phyloP scores from a whole-genome alignment of 2,329 filamentous ascomycete species.

The Rhynchosporium graminicola region DNA sequence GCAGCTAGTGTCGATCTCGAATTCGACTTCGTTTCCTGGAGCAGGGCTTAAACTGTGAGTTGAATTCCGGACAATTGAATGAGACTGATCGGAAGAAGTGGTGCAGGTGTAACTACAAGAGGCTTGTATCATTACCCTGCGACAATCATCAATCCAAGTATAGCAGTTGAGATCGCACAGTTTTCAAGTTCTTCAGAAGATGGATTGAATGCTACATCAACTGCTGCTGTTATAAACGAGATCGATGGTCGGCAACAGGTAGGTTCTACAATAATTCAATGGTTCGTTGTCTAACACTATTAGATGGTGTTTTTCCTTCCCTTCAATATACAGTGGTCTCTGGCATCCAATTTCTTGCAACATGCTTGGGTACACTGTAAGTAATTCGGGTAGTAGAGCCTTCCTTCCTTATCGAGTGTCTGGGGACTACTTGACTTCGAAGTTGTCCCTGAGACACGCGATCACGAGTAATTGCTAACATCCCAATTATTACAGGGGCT shows the following conservation, averaged over 20 bases:
- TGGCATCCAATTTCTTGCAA: conserved; percentile 58
- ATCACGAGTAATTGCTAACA: too few relatives aligned
- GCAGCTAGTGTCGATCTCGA: conserved; percentile 55
- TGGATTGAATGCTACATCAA: conserved; percentile 43
- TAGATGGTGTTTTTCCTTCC: conserved; percentile 60
- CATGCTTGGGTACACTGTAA: conserved; percentile 61
- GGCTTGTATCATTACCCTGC: conserved; percentile 62
- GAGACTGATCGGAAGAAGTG: conserved; percentile 34
- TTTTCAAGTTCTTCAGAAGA: conserved; percentile 48
- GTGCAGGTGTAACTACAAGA: conserved; percentile 50
- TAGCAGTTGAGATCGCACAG: conserved; percentile 55
- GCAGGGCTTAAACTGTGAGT: conserved; percentile 49
- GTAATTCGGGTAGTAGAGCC: too few relatives aligned
- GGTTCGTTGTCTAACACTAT: neutral
- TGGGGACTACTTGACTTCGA: too few relatives aligned
- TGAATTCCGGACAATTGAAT: neutral
- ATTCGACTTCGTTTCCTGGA: conserved; percentile 53
- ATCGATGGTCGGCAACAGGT: conserved; percentile 55
- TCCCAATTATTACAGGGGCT: conserved; percentile 39
- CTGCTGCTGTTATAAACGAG: conserved; percentile 61
- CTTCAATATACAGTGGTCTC: conserved; percentile 48
- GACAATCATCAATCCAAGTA: conserved; percentile 52
- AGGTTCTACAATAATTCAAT: neutral
- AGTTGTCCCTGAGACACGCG: too few relatives aligned
- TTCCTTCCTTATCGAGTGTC: too few relatives aligned